Percentiles rank a stretch among this genome's conserved stretches.
Conservation (phyloP, 352 stramenopile species). For the Aphanomyces invadans region DNA sequence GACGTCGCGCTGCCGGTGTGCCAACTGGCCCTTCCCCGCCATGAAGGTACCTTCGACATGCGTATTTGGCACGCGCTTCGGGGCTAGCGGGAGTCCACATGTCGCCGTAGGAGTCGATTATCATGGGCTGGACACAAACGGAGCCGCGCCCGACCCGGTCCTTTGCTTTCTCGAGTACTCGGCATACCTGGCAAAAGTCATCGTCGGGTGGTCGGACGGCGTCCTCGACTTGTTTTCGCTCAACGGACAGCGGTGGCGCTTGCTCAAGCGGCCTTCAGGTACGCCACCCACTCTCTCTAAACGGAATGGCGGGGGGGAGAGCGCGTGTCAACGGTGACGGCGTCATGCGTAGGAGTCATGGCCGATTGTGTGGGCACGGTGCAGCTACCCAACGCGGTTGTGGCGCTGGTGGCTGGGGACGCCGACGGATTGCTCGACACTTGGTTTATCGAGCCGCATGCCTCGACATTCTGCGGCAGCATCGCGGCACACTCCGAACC, state of each 20-base stretch:
- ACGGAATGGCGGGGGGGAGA: no score
- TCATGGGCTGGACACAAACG: no score
- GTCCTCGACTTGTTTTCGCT: conserved; percentile 19
- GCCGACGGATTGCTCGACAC: conserved; percentile 8
- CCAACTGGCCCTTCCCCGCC: background rate
- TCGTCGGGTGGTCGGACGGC: conserved; percentile 22
- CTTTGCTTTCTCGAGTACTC: conserved; percentile 24
- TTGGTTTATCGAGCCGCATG: conserved; percentile 3
- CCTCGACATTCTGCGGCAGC: background rate
- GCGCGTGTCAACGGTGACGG: no score
- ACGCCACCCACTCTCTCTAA: no score
- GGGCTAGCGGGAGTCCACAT: no score
- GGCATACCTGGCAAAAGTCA: conserved; percentile 10
- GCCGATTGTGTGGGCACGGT: conserved; percentile 20
- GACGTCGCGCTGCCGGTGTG: conserved; percentile 11
- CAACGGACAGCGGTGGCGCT: conserved; percentile 5
- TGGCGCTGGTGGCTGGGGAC: background rate
- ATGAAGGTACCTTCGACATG: no score
- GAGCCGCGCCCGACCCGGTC: no score
- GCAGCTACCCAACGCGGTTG: background rate
- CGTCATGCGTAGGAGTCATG: conserved; percentile 13
- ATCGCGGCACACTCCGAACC: background rate
- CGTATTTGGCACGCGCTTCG: no score
- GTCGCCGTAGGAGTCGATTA: background rate
- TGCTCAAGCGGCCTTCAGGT: conserved; percentile 22